These are phyloP conservation scores for Misopates orontium DNA, from an alignment of 257 asterid species.

Conservation along the genomic window DNA sequence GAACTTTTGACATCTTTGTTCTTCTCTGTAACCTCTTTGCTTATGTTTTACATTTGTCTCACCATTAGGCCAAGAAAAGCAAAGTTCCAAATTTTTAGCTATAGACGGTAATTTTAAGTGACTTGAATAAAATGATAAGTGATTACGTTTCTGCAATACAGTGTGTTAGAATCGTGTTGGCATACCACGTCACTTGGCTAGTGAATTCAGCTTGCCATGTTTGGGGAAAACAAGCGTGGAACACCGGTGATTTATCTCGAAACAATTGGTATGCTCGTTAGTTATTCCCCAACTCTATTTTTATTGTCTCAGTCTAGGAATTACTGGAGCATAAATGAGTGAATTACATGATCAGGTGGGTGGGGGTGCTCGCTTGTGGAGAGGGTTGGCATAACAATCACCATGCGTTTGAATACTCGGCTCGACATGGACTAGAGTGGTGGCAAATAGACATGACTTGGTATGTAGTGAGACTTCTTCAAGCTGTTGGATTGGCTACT, in stretches of 20 bases:
- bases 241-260: conserved; percentile 67
- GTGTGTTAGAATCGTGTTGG: conserved; percentile 84
- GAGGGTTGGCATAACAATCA: conserved; percentile 93
- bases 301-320: too few species aligned
- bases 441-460: conserved; percentile 83
- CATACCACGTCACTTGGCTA: conserved; percentile 81
- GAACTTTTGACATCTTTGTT: neutral
- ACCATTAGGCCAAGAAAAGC: too few species aligned
- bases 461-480: conserved; percentile 58
- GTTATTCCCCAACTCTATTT: neutral
- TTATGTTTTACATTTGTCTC: too few species aligned
- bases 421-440: conserved; percentile 78
- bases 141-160: conserved; percentile 24
- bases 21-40: too few species aligned
- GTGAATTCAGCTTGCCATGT: conserved; percentile 93
- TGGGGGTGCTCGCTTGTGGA: conserved; percentile 72
- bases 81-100: neutral
- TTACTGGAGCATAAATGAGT: too few species aligned
- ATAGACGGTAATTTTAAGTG: neutral
- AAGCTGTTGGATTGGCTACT: conserved; percentile 60
- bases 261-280: conserved; percentile 55
- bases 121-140: neutral
- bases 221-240: conserved; percentile 84
- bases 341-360: conserved; percentile 50
- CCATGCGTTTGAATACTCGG: conserved; percentile 82